Evolutionary conservation across 352 stramenopile species (phyloP), one percentile per base, ranked within the genome.

Genomic region (Globisporangium rhizosaccharum): DNA sequence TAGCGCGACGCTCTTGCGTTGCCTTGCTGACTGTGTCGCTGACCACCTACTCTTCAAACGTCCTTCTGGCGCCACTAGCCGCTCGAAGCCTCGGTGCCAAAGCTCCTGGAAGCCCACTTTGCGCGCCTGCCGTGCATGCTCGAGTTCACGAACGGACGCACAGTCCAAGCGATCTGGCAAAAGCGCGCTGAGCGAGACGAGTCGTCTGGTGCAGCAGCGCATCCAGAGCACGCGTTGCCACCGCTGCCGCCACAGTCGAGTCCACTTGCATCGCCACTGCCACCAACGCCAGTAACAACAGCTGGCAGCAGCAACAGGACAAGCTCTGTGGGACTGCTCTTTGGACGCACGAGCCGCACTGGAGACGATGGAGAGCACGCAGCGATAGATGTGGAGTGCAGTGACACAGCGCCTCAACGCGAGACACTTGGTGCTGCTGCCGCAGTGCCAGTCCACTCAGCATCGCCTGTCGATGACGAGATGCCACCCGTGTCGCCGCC

Each of bases 81-180:
- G 25, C 57, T 93, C 0, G 74, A 87, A 44, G 57, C 57, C 7
- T 90, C 83, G 0, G 68, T 93, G 17, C 79, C 83, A 7, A 87
- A 76, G 58, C 62, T 93, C 0, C 62, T 91, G 5, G 79, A 90
- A 49, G 63, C 65, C 1, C 78, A 90, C 59, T 72, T 92, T 53
- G 78, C 78, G 8, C 79, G 74, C 18, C 61, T 90, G 18, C 72
- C 79, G 23, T 88, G 79, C 56, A 63, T 92, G 20, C 66, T 83
- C 45, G 78, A 87, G 62, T 83, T 87, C 56, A 73, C 73, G 0
- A 73, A 87, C 53, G 78, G 76, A 58, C 74, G 74, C 30, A 82
- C 67, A 59, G 80, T 85, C 3, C 76, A 90, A 53, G 71, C 79
- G 10, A 77, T 87, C 20, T 90, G 79, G 79, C 72, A 79, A 45